Conservation (phyloP, 768 basidiomycete genomes). For the Podaxis carcinomalis region DNA sequence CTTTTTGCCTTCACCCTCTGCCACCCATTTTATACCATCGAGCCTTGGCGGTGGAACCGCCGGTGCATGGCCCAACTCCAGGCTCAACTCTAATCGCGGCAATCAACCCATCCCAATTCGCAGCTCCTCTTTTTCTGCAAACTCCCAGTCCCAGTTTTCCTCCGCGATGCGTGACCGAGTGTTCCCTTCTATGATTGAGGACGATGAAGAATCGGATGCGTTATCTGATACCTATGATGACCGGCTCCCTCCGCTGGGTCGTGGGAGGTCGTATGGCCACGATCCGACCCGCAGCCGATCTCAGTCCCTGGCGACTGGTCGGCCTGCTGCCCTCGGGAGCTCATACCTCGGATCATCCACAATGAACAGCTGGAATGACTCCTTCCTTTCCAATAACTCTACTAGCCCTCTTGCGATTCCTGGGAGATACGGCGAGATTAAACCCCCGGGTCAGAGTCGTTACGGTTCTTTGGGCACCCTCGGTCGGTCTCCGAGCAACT, state of each 20-base stretch:
- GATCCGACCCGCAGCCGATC: conserved; percentile 73
- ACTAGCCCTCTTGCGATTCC: conserved; percentile 51
- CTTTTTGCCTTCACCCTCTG: conserved; percentile 48
- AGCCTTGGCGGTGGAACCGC: conserved; percentile 35
- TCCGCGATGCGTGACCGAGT: conserved; percentile 62
- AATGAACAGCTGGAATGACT: conserved; percentile 60
- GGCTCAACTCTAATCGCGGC: conserved; percentile 41
- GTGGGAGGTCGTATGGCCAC: conserved; percentile 57
- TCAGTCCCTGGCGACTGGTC: conserved; percentile 66
- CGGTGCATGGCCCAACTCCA: conserved; percentile 39
- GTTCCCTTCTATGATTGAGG: conserved; percentile 78
- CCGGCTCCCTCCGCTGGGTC: conserved; percentile 38
- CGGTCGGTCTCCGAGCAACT: conserved; percentile 53
- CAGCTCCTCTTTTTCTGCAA: conserved; percentile 63
- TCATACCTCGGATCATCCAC: conserved; percentile 38
- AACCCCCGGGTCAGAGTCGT: conserved; percentile 58
- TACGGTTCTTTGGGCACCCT: conserved; percentile 58
- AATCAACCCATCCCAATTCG: conserved; percentile 55
- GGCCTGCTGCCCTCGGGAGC: conserved; percentile 50
- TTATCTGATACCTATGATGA: conserved; percentile 64
- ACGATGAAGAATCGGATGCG: conserved; percentile 64
- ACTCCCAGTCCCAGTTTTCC: conserved; percentile 51
- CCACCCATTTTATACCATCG: conserved; percentile 47
- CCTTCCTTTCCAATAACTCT: conserved; percentile 33
- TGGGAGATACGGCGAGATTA: conserved; percentile 51